Evolutionary conservation across 345 rosid species (phyloP).

Genomic region (Garcia nutans): DNA sequence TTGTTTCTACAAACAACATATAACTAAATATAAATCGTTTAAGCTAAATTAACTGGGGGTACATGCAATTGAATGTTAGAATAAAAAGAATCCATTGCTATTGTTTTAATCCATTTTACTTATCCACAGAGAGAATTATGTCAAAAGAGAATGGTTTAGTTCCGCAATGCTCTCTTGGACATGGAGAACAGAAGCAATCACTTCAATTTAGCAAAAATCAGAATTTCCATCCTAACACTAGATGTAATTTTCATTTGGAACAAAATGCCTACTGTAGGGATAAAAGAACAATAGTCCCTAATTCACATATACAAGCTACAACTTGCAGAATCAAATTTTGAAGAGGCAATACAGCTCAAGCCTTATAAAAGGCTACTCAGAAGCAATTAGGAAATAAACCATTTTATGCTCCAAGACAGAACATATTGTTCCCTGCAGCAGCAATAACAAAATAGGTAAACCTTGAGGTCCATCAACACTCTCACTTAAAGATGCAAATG

Average conservation of each 20-base stretch:
- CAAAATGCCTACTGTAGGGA: not conserved
- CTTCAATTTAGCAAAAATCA: not conserved
- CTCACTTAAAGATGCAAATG: not conserved
- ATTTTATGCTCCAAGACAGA: not conserved
- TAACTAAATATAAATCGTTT: not conserved
- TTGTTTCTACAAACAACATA: not conserved
- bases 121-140: too few species aligned
- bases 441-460: not conserved
- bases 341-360: not conserved
- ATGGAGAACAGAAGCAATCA: too few species aligned
- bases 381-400: not conserved
- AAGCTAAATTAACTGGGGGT: not conserved
- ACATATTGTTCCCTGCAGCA: not conserved
- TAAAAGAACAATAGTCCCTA: not conserved
- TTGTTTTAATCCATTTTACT: not conserved
- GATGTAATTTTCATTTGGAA: not conserved
- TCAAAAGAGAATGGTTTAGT: too few species aligned
- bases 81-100: not conserved
- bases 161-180: too few species aligned
- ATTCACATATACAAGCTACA: not conserved
- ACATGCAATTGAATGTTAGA: not conserved
- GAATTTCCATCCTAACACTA: not conserved
- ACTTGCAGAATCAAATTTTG: not conserved
- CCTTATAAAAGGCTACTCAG: not conserved
- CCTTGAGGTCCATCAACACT: not conserved